Percentiles rank a stretch among this genome's conserved stretches.
phyloP scores from a whole-genome alignment of 257 asterid genomes.

The Penstemon barbatus region DNA sequence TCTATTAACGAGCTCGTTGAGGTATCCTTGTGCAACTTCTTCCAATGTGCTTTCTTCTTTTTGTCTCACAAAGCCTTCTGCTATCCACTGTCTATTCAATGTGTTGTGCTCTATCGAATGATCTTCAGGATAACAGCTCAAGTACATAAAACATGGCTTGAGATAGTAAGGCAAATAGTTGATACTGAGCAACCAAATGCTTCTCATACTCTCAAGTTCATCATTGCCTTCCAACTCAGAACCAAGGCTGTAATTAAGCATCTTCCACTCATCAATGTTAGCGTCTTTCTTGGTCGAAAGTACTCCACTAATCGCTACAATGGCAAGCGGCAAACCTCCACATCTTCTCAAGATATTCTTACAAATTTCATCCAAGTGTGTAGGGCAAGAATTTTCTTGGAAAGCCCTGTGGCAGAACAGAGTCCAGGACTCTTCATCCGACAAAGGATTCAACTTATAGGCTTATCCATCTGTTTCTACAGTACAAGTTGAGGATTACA shows the following conservation, averaged over 20 bases:
- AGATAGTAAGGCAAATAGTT: slow-evolving; percentile 42
- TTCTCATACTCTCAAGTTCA: slow-evolving; percentile 33
- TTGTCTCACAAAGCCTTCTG: slow-evolving; percentile 37
- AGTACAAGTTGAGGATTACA: slow-evolving; percentile 20
- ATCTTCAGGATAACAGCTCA: slow-evolving; percentile 45
- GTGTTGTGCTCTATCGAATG: slow-evolving; percentile 25
- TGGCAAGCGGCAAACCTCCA: slow-evolving; percentile 39
- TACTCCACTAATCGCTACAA: slow-evolving; percentile 32
- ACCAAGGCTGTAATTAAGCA: slow-evolving; percentile 35
- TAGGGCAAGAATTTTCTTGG: slow-evolving; percentile 24
- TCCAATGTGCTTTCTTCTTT: slow-evolving; percentile 34
- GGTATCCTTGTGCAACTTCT: slow-evolving; percentile 43
- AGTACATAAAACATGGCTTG: slow-evolving; percentile 35
- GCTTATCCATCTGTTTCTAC: slow-evolving; percentile 18
- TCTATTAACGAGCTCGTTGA: slow-evolving; percentile 45
- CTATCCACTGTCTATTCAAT: slow-evolving; percentile 36
- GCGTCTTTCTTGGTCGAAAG: slow-evolving; percentile 30
- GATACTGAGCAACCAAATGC: slow-evolving; percentile 35
- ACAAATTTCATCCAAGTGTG: slow-evolving; percentile 25
- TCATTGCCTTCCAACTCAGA: slow-evolving; percentile 39
- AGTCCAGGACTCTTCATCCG: slow-evolving; percentile 15
- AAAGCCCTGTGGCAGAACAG: slow-evolving; percentile 31
- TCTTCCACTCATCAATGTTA: slow-evolving; percentile 33
- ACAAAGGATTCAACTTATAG: slow-evolving; percentile 18
- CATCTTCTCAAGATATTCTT: slow-evolving; percentile 30